Conservation (phyloP, 352 stramenopile genomes). For the Pythium rishiriense region DNA sequence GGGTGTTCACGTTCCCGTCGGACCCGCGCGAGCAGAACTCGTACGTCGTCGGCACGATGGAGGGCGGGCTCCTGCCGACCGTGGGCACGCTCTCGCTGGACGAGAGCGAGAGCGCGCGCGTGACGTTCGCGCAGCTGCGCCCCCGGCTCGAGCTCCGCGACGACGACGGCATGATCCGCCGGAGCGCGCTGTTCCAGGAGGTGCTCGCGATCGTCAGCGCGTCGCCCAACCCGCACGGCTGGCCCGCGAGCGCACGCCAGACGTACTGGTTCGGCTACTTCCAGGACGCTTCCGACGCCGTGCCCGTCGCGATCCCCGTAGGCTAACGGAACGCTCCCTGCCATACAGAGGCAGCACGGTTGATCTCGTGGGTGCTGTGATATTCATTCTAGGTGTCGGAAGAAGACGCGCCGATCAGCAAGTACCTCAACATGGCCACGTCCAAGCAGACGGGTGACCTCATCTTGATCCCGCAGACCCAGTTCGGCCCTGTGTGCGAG, state of each 20-base stretch:
- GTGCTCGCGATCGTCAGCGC: conserved; percentile 60
- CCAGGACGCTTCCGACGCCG: conserved; percentile 34
- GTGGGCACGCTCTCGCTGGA: conserved; percentile 68
- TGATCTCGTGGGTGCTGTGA: neutral
- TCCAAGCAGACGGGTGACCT: conserved; percentile 70
- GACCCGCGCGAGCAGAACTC: conserved; percentile 71
- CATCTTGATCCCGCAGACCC: conserved; percentile 77
- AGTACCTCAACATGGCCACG: conserved; percentile 70
- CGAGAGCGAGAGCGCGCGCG: conserved; percentile 45
- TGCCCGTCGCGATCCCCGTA: conserved; percentile 51
- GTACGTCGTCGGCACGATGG: conserved; percentile 68
- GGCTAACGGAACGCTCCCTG: too few relatives aligned
- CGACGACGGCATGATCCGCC: conserved; percentile 62
- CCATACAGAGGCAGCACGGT: neutral
- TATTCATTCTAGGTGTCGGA: conserved; percentile 30
- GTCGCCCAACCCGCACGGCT: conserved; percentile 62
- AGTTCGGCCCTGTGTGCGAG: conserved; percentile 72
- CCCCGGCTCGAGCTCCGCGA: conserved; percentile 68
- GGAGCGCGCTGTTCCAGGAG: conserved; percentile 77
- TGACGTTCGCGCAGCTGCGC: conserved; percentile 68
- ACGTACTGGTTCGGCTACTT: conserved; percentile 83
- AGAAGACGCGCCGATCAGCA: conserved; percentile 48
- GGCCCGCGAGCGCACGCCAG: conserved; percentile 60
- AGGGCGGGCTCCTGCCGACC: conserved; percentile 55
- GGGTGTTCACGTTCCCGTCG: conserved; percentile 77